These are phyloP conservation scores for Kwoniella mangroviensis DNA, from an alignment of 768 basidiomycete species.

Conservation along the genomic window DNA sequence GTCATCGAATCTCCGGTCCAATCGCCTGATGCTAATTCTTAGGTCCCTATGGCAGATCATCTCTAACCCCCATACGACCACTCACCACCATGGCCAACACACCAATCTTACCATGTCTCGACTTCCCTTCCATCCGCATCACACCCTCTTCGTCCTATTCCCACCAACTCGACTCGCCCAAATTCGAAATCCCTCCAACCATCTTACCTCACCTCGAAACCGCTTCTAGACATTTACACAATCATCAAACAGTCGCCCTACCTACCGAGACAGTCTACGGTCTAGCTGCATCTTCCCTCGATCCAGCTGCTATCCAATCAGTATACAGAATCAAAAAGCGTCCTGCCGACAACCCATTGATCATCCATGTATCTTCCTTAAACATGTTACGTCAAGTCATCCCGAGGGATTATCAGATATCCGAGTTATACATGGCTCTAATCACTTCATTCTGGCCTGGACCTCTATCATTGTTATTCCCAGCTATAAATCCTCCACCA, in stretches of 20 bases:
- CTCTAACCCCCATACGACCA: background rate
- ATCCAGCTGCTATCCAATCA: constrained; percentile 64
- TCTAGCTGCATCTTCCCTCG: constrained; percentile 82
- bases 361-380: constrained; percentile 89
- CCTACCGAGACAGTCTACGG: constrained; percentile 99
- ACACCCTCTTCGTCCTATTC: constrained; percentile 26
- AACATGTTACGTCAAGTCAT: constrained; percentile 79
- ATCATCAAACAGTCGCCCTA: constrained; percentile 67
- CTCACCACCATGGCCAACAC: constrained; percentile 31
- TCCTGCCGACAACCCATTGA: constrained; percentile 94
- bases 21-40: background rate
- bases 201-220: constrained; percentile 36
- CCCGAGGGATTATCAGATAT: constrained; percentile 66
- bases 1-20: background rate
- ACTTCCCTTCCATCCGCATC: constrained; percentile 29
- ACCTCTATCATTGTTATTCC: constrained; percentile 88
- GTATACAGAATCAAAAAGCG: constrained; percentile 91
- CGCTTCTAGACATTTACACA: constrained; percentile 48
- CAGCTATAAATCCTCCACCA: constrained; percentile 63
- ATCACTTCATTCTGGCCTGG: constrained; percentile 94
- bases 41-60: background rate
- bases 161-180: constrained; percentile 43
- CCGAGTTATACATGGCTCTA: constrained; percentile 71
- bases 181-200: constrained; percentile 33
- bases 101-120: constrained; percentile 46